phyloP scores from a whole-genome alignment of 2,329 filamentous ascomycete species.

The Corynespora cassiicola region DNA sequence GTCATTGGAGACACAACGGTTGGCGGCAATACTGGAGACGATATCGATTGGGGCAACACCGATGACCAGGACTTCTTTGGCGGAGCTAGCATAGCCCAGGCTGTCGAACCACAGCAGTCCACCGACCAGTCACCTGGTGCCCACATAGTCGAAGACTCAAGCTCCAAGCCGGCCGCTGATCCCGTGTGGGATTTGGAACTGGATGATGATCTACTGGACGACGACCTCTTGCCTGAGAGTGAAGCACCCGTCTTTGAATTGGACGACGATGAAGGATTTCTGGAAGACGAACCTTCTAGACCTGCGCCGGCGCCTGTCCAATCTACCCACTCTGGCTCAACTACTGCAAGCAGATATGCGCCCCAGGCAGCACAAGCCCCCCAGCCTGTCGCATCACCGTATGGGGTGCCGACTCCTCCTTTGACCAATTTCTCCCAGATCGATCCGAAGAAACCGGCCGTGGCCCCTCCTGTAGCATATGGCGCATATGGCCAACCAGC shows the following conservation, averaged over 20 bases:
- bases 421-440: constrained; percentile 54
- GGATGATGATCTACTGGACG: constrained; percentile 73
- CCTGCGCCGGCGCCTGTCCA: constrained; percentile 30
- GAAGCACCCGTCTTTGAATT: constrained; percentile 66
- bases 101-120: constrained; percentile 22
- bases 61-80: constrained; percentile 44
- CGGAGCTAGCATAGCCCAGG: constrained; percentile 16
- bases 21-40: constrained; percentile 35
- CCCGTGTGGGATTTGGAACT: constrained; percentile 86
- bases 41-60: constrained; percentile 42
- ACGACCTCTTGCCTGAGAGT: no score
- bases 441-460: constrained; percentile 23
- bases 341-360: constrained; percentile 41
- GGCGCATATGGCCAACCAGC: constrained; percentile 44
- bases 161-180: constrained; percentile 55
- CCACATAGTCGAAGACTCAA: constrained; percentile 21
- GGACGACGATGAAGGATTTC: constrained; percentile 84
- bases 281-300: constrained; percentile 70
- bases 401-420: constrained; percentile 59
- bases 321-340: constrained; percentile 17
- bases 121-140: constrained; percentile 24
- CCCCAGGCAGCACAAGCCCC: constrained; percentile 36
- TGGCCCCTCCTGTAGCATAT: constrained; percentile 31
- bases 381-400: constrained; percentile 49
- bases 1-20: constrained; percentile 37